phyloP scores from a whole-genome alignment of 1,284 basidiomycete genomes.

The Ustilago esculenta region DNA sequence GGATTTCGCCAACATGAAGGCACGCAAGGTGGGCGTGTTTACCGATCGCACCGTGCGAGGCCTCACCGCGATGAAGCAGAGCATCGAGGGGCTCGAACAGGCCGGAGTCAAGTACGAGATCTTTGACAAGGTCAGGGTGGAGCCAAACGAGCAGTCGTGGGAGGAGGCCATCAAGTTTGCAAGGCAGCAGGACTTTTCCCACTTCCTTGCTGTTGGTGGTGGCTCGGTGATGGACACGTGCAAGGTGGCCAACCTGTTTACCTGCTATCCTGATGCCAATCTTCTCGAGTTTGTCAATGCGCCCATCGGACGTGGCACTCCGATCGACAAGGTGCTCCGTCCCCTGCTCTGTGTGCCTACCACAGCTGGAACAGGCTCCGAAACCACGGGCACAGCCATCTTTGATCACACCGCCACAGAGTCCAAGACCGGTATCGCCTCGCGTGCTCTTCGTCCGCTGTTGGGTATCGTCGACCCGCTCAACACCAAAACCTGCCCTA shows the following conservation, averaged over 20 bases:
- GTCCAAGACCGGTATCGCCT: conserved; percentile 97
- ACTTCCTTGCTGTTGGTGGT: conserved; percentile 81
- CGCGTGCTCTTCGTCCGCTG: conserved; percentile 85
- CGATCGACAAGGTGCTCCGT: conserved; percentile 78
- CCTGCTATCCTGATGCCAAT: conserved; percentile 83
- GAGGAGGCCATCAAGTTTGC: conserved; percentile 86
- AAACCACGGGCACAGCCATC: conserved; percentile 97
- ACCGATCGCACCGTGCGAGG: conserved; percentile 87
- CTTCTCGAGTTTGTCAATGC: conserved; percentile 93
- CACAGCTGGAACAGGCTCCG: conserved; percentile 85
- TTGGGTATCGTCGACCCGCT: conserved; percentile 86
- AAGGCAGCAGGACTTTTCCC: conserved; percentile 84
- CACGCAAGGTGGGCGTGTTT: conserved; percentile 83
- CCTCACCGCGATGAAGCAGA: conserved; percentile 83
- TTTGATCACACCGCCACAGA: conserved; percentile 77
- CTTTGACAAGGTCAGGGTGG: conserved; percentile 83
- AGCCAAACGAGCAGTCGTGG: conserved; percentile 83
- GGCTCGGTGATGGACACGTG: conserved; percentile 96
- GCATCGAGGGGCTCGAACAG: conserved; percentile 80
- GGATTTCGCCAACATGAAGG: conserved; percentile 76
- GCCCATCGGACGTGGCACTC: conserved; percentile 89
- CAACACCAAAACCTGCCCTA: conserved; percentile 79
- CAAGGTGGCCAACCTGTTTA: conserved; percentile 86
- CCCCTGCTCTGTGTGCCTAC: conserved; percentile 94
- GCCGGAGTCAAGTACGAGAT: conserved; percentile 81